A percentile compares a stretch with the other conserved stretches of the same genome.
Evolutionary conservation across 2,329 filamentous ascomycete species (phyloP).

Genomic region (Gaeumannomyces tritici): DNA sequence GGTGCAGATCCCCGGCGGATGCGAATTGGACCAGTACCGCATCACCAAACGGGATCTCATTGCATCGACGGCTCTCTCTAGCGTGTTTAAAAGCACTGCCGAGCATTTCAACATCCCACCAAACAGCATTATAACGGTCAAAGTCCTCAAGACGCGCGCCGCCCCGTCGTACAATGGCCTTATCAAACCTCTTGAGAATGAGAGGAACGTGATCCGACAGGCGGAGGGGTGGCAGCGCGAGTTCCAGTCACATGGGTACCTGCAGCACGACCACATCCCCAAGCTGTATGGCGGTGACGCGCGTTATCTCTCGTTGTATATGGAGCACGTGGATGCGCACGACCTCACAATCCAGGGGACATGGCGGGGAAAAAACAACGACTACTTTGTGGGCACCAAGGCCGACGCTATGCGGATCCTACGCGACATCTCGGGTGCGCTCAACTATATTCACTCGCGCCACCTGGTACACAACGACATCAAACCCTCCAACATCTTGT

Average conservation of each 20-base stretch:
- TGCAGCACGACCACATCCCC: constrained; percentile 48
- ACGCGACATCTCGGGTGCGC: constrained; percentile 41
- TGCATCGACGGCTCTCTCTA: constrained; percentile 42
- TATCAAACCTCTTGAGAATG: constrained; percentile 37
- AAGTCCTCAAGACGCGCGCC: constrained; percentile 46
- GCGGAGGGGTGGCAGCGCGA: constrained; percentile 52
- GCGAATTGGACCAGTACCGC: constrained; percentile 42
- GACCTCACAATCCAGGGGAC: constrained; percentile 39
- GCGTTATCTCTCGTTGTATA: constrained; percentile 49
- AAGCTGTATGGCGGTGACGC: constrained; percentile 50
- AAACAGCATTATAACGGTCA: constrained; percentile 47
- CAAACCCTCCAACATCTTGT: constrained; percentile 52
- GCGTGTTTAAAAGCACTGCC: constrained; percentile 39
- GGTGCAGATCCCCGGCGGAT: constrained; percentile 36
- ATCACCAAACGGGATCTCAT: constrained; percentile 48
- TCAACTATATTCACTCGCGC: constrained; percentile 46
- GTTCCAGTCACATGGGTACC: constrained; percentile 42
- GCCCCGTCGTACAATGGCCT: constrained; percentile 19
- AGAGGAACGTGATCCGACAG: constrained; percentile 47
- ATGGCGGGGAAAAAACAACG: constrained; percentile 37
- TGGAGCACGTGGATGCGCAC: constrained; percentile 50
- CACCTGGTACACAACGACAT: constrained; percentile 51
- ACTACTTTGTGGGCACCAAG: constrained; percentile 39
- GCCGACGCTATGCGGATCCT: constrained; percentile 42
- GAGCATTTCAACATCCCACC: constrained; percentile 36